phyloP scores from a whole-genome alignment of 192 early-diverging fungal species.

The Coemansia sp. region DNA sequence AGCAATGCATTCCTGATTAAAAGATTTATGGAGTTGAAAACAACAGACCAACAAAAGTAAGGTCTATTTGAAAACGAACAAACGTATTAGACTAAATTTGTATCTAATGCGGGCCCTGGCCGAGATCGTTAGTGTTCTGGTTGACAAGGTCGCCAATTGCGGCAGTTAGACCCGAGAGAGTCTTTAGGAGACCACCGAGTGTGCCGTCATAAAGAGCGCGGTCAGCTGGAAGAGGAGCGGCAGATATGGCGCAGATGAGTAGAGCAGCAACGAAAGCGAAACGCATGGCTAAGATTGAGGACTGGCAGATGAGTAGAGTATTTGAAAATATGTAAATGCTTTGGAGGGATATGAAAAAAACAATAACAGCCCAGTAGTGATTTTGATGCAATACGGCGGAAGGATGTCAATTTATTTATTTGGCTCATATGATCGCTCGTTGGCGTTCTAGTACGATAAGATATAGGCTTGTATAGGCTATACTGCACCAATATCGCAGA shows the following conservation, averaged over 20 bases:
- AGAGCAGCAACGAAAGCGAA: slow-evolving; percentile 28
- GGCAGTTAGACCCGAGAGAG: slow-evolving; percentile 32
- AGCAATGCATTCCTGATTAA: background rate
- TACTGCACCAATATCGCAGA: background rate
- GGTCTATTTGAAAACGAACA: slow-evolving; percentile 5
- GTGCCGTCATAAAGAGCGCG: slow-evolving; percentile 37
- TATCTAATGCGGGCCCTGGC: slow-evolving; percentile 44
- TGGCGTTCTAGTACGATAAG: background rate
- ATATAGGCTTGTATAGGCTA: background rate
- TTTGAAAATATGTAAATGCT: background rate
- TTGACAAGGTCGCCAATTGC: slow-evolving; percentile 43
- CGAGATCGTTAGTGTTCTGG: slow-evolving; percentile 47
- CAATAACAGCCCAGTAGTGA: background rate
- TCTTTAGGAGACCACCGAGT: slow-evolving; percentile 45
- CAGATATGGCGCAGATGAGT: slow-evolving; percentile 21
- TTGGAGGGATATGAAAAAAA: background rate
- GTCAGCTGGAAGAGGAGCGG: slow-evolving; percentile 38
- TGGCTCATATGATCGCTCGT: background rate
- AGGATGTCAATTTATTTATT: slow-evolving; percentile 12
- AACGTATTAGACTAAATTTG: background rate
- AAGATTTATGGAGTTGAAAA: slow-evolving; percentile 7
- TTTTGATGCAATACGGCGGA: background rate
- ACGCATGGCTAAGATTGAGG: slow-evolving; percentile 26
- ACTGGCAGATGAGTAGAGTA: background rate
- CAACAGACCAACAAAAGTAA: slow-evolving; percentile 7